phyloP scores from a whole-genome alignment of 139 green algal species.

The Pseudopediastrum boryanum region DNA sequence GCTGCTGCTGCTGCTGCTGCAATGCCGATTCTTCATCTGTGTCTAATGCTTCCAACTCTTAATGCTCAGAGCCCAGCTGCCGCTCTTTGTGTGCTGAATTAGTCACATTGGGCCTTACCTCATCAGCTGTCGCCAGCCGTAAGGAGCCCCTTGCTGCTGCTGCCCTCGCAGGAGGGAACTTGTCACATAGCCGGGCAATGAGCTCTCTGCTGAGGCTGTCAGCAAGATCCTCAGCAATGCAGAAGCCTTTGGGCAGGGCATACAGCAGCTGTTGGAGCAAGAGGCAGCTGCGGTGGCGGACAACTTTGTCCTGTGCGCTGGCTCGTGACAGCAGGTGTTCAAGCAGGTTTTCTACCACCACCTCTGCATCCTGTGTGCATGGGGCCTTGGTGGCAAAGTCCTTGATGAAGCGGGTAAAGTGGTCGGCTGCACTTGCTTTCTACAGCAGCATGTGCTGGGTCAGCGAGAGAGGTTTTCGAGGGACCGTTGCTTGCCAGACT shows the following conservation, averaged over 20 bases:
- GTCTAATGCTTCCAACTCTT: neutral
- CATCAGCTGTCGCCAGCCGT: neutral
- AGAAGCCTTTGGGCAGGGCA: neutral
- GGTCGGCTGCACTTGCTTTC: conserved; percentile 12
- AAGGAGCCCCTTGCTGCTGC: neutral
- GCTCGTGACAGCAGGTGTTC: neutral
- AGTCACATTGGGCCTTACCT: neutral
- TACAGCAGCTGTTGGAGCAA: conserved; percentile 13
- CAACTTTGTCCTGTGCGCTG: conserved; percentile 1
- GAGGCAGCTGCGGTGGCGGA: conserved; percentile 1
- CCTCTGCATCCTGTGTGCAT: conserved; percentile 1
- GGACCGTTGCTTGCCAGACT: neutral
- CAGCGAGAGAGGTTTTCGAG: neutral
- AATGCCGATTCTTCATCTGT: neutral
- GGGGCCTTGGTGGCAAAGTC: conserved; percentile 14
- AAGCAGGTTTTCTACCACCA: conserved; percentile 22
- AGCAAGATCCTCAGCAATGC: conserved; percentile 2
- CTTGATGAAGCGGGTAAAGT: conserved; percentile 14
- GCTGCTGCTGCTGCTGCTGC: too few relatives aligned
- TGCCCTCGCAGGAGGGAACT: conserved; percentile 1
- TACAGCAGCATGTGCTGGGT: neutral
- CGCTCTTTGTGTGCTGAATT: neutral
- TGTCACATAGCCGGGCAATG: conserved; percentile 12
- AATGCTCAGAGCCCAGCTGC: neutral
- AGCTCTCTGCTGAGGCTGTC: neutral